These are phyloP conservation scores for Tuber aestivum DNA, from an alignment of 495 filamentous ascomycete genomes.

Conservation along the genomic window DNA sequence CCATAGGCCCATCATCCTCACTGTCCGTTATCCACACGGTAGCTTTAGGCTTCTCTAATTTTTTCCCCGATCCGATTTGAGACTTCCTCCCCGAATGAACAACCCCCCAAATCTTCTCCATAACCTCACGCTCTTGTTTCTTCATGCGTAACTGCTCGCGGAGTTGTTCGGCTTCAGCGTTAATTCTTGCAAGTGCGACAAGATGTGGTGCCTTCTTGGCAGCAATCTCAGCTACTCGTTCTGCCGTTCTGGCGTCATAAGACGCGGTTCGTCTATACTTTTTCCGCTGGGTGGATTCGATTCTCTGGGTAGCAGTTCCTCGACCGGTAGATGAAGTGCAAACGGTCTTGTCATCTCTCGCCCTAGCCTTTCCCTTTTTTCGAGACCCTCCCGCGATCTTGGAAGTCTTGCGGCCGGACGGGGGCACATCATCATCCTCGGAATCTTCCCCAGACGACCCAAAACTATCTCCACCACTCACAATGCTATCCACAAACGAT, in stretches of 20 bases:
- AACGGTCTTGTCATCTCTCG: background rate
- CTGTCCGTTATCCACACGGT: background rate
- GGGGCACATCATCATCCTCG: background rate
- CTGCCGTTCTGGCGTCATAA: background rate
- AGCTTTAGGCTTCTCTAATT: background rate
- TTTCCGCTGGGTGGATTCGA: background rate
- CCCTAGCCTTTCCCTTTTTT: background rate
- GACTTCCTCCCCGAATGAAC: background rate
- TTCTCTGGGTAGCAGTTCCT: background rate
- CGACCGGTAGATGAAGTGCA: background rate
- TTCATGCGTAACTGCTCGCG: conserved; percentile 1
- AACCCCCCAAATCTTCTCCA: background rate
- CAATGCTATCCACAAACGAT: background rate
- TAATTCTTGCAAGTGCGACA: background rate
- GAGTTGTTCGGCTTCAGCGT: background rate
- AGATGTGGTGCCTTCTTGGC: background rate
- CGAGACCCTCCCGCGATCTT: background rate
- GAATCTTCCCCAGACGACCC: background rate
- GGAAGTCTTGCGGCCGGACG: background rate
- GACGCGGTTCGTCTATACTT: background rate
- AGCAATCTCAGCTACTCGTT: background rate
- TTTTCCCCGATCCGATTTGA: background rate
- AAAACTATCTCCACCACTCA: background rate
- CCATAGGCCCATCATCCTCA: background rate
- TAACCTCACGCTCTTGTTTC: background rate